These are phyloP conservation scores for Suillus paluster DNA, from an alignment of 768 basidiomycete species.

Conservation along the genomic window DNA sequence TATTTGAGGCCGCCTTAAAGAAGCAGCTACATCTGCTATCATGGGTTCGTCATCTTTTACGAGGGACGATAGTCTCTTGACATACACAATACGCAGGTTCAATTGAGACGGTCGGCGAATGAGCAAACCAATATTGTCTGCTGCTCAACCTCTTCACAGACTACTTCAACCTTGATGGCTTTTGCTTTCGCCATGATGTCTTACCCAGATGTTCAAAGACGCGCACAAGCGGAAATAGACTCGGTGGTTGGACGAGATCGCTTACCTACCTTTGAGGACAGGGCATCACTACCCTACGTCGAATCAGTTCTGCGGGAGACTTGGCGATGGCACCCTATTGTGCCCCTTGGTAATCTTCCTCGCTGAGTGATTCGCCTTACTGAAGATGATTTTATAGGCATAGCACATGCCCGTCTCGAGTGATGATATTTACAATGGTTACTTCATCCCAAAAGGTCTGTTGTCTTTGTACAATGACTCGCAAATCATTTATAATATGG, in stretches of 20 bases:
- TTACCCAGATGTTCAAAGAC: conserved; percentile 16
- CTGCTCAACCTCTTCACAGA: conserved; percentile 11
- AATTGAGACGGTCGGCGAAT: conserved; percentile 23
- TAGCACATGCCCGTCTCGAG: conserved; percentile 32
- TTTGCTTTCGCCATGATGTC: conserved; percentile 9
- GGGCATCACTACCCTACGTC: neutral
- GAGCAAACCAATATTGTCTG: neutral
- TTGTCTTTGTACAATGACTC: neutral
- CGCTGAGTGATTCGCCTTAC: neutral
- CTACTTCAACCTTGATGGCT: conserved; percentile 13
- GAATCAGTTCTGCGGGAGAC: conserved; percentile 6
- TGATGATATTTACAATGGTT: conserved; percentile 46
- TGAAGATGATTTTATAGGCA: neutral
- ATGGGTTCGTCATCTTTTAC: conserved; percentile 12
- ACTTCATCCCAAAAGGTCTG: conserved; percentile 53
- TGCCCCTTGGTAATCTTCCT: neutral
- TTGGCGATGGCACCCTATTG: neutral
- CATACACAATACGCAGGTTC: conserved; percentile 15
- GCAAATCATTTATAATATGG: neutral
- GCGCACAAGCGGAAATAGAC: conserved; percentile 22
- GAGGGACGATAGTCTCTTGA: neutral
- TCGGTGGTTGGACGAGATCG: conserved; percentile 3
- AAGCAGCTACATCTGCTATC: conserved; percentile 15
- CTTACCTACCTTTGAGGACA: neutral
- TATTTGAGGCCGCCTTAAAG: conserved; percentile 17